Percentiles rank a stretch among this genome's conserved stretches.
phyloP scores from a whole-genome alignment of 192 early-diverging fungal genomes.

The Allomyces javanicus region DNA sequence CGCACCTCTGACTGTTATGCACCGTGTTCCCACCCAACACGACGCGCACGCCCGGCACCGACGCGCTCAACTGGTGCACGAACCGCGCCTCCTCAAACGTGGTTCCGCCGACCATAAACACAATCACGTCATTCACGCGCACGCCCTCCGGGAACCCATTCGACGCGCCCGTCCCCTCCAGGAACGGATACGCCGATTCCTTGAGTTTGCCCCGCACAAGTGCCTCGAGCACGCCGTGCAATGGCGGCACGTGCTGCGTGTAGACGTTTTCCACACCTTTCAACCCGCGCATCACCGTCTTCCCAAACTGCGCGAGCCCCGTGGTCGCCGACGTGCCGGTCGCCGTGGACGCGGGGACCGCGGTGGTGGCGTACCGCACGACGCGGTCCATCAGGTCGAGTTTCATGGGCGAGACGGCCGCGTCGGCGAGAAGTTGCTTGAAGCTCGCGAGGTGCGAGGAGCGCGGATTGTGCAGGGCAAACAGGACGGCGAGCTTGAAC shows the following conservation, averaged over 20 bases:
- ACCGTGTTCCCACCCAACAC: conserved; percentile 83
- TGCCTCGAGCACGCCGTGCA: conserved; percentile 57
- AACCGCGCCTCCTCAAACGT: conserved; percentile 85
- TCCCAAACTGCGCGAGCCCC: neutral
- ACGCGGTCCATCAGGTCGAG: neutral
- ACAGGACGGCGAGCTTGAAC: conserved; percentile 59
- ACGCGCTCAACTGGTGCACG: conserved; percentile 62
- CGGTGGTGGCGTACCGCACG: neutral
- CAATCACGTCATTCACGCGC: conserved; percentile 82
- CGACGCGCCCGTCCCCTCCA: conserved; percentile 23
- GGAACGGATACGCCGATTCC: conserved; percentile 56
- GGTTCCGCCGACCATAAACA: conserved; percentile 86
- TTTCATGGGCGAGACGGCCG: neutral
- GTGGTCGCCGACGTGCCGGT: neutral
- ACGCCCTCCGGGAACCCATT: neutral
- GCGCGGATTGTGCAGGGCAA: conserved; percentile 44
- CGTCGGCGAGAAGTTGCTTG: neutral
- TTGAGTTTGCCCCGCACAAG: conserved; percentile 62
- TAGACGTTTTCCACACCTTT: conserved; percentile 96
- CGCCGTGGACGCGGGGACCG: neutral
- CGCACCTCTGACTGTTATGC: conserved; percentile 54
- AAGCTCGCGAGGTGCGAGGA: neutral
- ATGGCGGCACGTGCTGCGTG: conserved; percentile 79
- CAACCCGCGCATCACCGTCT: neutral
- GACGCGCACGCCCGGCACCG: conserved; percentile 53